Conservation (phyloP, 345 rosid species). For the Eucalyptus erythrocorys region DNA sequence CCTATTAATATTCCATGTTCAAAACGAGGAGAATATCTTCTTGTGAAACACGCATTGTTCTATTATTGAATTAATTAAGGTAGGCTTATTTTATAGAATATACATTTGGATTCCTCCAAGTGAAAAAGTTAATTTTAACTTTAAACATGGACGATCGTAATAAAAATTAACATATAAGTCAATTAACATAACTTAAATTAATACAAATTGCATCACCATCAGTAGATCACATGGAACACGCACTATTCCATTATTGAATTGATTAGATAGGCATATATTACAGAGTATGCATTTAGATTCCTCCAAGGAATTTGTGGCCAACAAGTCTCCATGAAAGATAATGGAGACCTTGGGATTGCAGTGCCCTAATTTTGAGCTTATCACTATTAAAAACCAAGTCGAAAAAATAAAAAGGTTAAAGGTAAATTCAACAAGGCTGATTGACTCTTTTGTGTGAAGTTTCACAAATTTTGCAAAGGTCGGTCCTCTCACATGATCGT, state of each 20-base stretch:
- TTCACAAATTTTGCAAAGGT: neutral
- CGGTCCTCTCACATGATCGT: neutral
- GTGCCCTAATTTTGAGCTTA: neutral
- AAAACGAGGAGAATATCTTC: no score
- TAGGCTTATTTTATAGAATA: no score
- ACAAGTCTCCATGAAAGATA: neutral
- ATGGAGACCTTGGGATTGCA: neutral
- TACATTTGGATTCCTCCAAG: no score
- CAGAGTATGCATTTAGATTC: neutral
- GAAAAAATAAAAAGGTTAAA: fast-evolving
- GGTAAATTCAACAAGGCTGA: neutral
- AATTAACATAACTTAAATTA: no score
- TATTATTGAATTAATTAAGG: neutral
- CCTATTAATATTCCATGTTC: no score
- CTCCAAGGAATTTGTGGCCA: neutral
- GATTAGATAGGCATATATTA: no score
- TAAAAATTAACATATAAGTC: no score
- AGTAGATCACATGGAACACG: no score
- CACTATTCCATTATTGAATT: no score
- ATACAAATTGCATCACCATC: neutral
- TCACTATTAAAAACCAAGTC: neutral
- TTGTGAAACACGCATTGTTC: fast-evolving
- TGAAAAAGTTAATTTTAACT: no score
- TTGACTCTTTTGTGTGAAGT: neutral
- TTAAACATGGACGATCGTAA: neutral